Conservation (phyloP, 495 filamentous ascomycete genomes). For the Thermothielavioides terrestris region DNA sequence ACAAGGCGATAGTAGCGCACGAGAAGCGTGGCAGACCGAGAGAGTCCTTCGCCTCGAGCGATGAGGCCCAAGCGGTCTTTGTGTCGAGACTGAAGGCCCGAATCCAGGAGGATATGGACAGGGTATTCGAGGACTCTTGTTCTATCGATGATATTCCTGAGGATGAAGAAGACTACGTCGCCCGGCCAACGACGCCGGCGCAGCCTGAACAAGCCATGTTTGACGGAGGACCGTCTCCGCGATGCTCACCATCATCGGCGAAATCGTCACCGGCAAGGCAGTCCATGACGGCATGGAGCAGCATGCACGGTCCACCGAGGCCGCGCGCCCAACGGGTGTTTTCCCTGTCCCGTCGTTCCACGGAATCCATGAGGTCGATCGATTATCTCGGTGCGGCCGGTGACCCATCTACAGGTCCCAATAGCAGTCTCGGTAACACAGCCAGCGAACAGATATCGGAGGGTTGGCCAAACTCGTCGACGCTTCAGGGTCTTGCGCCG, state of each 20-base stretch:
- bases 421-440: slow-evolving; percentile 1
- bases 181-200: slow-evolving; percentile 3
- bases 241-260: slow-evolving; percentile 8
- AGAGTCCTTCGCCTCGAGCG: slow-evolving; percentile 15
- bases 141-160: slow-evolving; percentile 32
- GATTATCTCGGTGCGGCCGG: slow-evolving; percentile 2
- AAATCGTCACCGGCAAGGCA: not conserved
- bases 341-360: slow-evolving; percentile 13
- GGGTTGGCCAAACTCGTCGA: not conserved
- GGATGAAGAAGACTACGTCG: slow-evolving; percentile 14
- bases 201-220: not conserved
- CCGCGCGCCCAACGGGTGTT: slow-evolving; percentile 11
- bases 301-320: slow-evolving; percentile 7
- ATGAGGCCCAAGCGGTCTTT: slow-evolving; percentile 19
- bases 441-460: slow-evolving; percentile 4
- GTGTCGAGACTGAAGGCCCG: slow-evolving; percentile 28
- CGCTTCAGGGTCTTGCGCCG: not conserved
- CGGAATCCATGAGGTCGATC: slow-evolving; percentile 8
- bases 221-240: slow-evolving; percentile 6
- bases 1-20: slow-evolving; percentile 38
- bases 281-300: not conserved
- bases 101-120: slow-evolving; percentile 36
- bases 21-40: slow-evolving; percentile 17
- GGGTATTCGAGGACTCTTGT: slow-evolving; percentile 38
- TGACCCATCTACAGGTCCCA: not conserved